A percentile compares a stretch with the other conserved stretches of the same genome.
phyloP scores from a whole-genome alignment of 495 filamentous ascomycete species.

The Hyaloscypha finlandica region DNA sequence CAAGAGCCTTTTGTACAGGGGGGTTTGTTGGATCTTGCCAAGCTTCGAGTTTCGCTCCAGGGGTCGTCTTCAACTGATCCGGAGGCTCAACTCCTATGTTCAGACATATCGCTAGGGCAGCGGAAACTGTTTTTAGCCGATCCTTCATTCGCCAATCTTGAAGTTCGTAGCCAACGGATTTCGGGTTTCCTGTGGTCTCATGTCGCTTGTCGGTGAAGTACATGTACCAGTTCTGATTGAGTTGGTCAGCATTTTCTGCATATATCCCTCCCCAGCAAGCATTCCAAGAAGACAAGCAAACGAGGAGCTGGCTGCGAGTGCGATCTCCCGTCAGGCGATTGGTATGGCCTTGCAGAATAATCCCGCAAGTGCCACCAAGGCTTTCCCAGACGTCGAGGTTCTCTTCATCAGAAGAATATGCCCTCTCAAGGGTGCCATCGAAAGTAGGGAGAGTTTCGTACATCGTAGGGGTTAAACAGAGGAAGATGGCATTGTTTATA shows the following conservation, averaged over 20 bases:
- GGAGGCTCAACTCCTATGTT: constrained; percentile 98
- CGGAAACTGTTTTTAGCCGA: constrained; percentile 93
- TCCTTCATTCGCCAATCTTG: constrained; percentile 98
- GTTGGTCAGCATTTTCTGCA: constrained; percentile 9
- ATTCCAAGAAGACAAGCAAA: background rate
- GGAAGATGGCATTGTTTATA: background rate
- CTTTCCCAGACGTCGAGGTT: background rate
- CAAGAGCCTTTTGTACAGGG: constrained; percentile 80
- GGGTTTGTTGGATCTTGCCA: constrained; percentile 91
- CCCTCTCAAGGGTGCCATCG: background rate
- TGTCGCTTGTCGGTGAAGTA: constrained; percentile 98
- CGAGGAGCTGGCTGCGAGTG: background rate
- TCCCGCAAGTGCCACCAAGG: constrained; percentile 1
- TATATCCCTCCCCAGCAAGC: background rate
- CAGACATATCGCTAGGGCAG: constrained; percentile 88
- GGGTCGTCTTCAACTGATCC: constrained; percentile 90
- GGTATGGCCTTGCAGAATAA: background rate
- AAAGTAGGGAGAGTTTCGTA: background rate
- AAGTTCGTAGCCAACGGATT: constrained; percentile 56
- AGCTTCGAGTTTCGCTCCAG: constrained; percentile 89
- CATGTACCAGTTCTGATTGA: constrained; percentile 86
- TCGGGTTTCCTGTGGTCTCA: constrained; percentile 92
- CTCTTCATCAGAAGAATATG: background rate
- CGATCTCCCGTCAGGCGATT: background rate
- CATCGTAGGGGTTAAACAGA: background rate